Evolutionary conservation across 1,284 basidiomycete species (phyloP).

Genomic region (Heterobasidion occidentale): DNA sequence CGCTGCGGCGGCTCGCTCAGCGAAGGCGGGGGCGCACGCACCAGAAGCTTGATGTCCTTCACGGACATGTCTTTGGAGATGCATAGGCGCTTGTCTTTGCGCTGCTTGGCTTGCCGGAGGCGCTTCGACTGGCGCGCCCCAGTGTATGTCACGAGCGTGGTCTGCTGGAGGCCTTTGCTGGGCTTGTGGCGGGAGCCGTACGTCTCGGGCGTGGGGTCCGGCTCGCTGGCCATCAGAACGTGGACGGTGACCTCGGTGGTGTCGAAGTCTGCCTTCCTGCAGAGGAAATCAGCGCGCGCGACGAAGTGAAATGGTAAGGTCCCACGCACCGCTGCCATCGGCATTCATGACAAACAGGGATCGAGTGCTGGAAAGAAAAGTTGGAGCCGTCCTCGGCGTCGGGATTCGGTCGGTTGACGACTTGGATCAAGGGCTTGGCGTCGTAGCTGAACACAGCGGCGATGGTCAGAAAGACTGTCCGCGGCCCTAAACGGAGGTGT

Average conservation of each 20-base stretch:
- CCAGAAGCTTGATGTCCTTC: constrained; percentile 70
- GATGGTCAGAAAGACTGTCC: not conserved
- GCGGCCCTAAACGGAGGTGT: constrained; percentile 3
- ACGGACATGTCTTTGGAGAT: constrained; percentile 61
- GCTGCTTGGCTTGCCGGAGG: constrained; percentile 45
- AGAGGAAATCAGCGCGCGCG: not conserved
- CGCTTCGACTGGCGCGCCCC: constrained; percentile 55
- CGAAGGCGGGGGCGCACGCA: constrained; percentile 22
- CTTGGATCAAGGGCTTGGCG: constrained; percentile 45
- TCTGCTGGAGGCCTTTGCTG: constrained; percentile 9
- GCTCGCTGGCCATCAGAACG: constrained; percentile 21
- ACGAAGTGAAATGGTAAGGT: not conserved
- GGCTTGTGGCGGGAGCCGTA: constrained; percentile 10
- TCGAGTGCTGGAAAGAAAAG: constrained; percentile 34
- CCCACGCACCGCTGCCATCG: constrained; percentile 45
- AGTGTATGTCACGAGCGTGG: constrained; percentile 22
- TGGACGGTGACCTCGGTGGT: constrained; percentile 26
- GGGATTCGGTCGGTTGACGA: constrained; percentile 31
- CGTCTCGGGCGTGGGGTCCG: constrained; percentile 20
- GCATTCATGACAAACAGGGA: constrained; percentile 54
- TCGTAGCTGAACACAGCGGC: constrained; percentile 38
- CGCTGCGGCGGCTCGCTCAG: not conserved
- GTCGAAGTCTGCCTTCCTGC: constrained; percentile 26
- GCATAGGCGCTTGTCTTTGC: constrained; percentile 40
- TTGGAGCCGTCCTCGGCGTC: constrained; percentile 15